phyloP scores from a whole-genome alignment of 768 basidiomycete genomes.

The Rhodotorula diobovata region DNA sequence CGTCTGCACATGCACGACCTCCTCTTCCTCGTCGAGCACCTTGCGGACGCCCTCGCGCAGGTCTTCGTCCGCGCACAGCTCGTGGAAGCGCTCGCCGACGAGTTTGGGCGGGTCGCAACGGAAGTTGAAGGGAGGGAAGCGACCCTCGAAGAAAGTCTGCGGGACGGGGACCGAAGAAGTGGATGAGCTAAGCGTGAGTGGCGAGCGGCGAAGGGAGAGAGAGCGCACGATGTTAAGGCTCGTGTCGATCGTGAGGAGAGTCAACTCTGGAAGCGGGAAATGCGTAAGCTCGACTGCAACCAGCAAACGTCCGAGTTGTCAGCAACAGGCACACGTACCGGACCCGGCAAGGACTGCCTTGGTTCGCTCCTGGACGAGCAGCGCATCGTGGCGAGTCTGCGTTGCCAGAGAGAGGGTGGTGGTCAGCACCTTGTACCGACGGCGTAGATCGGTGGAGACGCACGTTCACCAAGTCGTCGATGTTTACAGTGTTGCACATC shows the following conservation, averaged over 20 bases:
- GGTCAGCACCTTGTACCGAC: too few relatives aligned
- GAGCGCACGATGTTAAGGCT: too few relatives aligned
- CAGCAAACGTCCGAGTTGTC: too few relatives aligned
- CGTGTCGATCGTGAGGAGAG: constrained; percentile 23
- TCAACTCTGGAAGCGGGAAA: neutral
- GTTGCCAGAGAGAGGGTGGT: neutral
- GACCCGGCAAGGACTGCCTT: constrained; percentile 21
- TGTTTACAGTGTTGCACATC: constrained; percentile 7
- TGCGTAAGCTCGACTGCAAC: neutral
- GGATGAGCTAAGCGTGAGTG: too few relatives aligned
- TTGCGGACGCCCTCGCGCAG: constrained; percentile 1
- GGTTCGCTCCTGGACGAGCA: constrained; percentile 20
- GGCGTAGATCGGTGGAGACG: neutral
- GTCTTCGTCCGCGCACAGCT: neutral
- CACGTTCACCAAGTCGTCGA: constrained; percentile 12
- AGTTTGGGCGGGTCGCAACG: neutral
- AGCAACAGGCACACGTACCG: neutral
- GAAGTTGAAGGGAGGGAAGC: neutral
- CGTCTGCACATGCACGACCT: neutral
- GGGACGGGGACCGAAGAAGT: too few relatives aligned
- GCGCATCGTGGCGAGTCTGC: constrained; percentile 6
- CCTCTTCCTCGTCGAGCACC: constrained; percentile 15
- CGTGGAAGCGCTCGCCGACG: neutral
- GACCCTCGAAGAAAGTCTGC: constrained; percentile 16
- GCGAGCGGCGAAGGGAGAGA: too few relatives aligned